Evolutionary conservation across 2,329 filamentous ascomycete genomes (phyloP).

Genomic region (Fusarium brachygibbosum): DNA sequence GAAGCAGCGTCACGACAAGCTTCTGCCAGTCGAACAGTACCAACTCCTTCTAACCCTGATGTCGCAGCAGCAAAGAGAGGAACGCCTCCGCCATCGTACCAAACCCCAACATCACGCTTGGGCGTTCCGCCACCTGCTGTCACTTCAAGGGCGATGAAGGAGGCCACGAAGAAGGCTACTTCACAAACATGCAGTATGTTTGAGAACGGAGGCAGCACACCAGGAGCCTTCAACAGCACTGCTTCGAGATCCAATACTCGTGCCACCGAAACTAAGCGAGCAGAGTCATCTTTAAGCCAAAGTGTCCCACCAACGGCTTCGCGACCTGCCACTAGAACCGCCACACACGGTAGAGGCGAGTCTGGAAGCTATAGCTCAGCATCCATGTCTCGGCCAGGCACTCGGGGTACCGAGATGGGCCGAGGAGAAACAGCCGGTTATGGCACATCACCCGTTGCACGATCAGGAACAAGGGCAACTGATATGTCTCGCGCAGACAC

Average conservation of each 20-base stretch:
- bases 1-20: slow-evolving; percentile 49
- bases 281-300: slow-evolving; percentile 33
- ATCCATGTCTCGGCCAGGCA: slow-evolving; percentile 45
- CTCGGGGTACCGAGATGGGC: slow-evolving; percentile 42
- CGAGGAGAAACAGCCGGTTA: slow-evolving; percentile 49
- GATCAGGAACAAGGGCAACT: slow-evolving; percentile 44
- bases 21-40: slow-evolving; percentile 60
- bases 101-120: slow-evolving; percentile 76
- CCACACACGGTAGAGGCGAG: slow-evolving; percentile 40
- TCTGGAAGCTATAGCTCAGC: slow-evolving; percentile 43
- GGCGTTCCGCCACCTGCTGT: slow-evolving; percentile 93
- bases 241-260: slow-evolving; percentile 44
- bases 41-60: slow-evolving; percentile 66
- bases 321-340: slow-evolving; percentile 31
- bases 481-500: slow-evolving; percentile 43
- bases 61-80: slow-evolving; percentile 72
- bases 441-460: slow-evolving; percentile 39
- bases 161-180: slow-evolving; percentile 90
- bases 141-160: slow-evolving; percentile 94
- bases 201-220: slow-evolving; percentile 56
- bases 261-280: slow-evolving; percentile 36
- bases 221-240: slow-evolving; percentile 48
- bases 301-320: slow-evolving; percentile 34
- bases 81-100: slow-evolving; percentile 88
- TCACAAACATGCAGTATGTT: slow-evolving; percentile 88